phyloP scores from a whole-genome alignment of 2,329 filamentous ascomycete genomes.

The Talaromyces islandicus region DNA sequence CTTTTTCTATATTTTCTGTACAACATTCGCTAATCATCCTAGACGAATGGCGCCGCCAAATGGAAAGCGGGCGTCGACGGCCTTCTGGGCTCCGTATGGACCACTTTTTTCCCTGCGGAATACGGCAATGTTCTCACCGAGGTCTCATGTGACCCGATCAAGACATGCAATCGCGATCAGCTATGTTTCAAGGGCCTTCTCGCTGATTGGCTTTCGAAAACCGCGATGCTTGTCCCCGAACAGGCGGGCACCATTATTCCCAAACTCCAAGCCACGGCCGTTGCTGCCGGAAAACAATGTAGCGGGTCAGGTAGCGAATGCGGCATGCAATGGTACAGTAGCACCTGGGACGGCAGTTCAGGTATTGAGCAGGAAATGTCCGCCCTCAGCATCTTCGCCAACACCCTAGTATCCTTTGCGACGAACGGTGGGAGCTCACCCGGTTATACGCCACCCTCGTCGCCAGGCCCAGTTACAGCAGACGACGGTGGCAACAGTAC shows the following conservation, averaged over 20 bases:
- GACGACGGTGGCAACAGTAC: slow-evolving; percentile 54
- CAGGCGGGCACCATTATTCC: slow-evolving; percentile 47
- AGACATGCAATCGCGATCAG: slow-evolving; percentile 58
- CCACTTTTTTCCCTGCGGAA: slow-evolving; percentile 46
- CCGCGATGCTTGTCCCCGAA: slow-evolving; percentile 54
- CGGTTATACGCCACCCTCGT: slow-evolving; percentile 4
- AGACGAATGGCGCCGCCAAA: slow-evolving; percentile 31
- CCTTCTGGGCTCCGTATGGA: slow-evolving; percentile 46
- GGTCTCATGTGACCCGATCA: slow-evolving; percentile 50
- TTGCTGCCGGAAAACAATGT: slow-evolving; percentile 50
- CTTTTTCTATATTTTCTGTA: not conserved
- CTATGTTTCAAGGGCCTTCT: slow-evolving; percentile 62
- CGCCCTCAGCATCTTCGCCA: slow-evolving; percentile 30
- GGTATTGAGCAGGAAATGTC: slow-evolving; percentile 39
- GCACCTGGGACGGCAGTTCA: slow-evolving; percentile 29
- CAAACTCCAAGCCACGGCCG: slow-evolving; percentile 48
- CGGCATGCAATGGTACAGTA: slow-evolving; percentile 37
- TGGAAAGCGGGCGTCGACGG: slow-evolving; percentile 51
- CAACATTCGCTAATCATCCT: not conserved
- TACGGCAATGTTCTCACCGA: slow-evolving; percentile 53
- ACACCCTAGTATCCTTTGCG: slow-evolving; percentile 21
- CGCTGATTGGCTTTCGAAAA: slow-evolving; percentile 53
- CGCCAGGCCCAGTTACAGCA: slow-evolving; percentile 39
- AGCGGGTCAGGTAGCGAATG: slow-evolving; percentile 52
- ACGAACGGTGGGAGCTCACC: not conserved